Percentiles rank a stretch among this genome's conserved stretches.
Conservation (phyloP, 352 stramenopile genomes). For the Nothophytophthora sp. region DNA sequence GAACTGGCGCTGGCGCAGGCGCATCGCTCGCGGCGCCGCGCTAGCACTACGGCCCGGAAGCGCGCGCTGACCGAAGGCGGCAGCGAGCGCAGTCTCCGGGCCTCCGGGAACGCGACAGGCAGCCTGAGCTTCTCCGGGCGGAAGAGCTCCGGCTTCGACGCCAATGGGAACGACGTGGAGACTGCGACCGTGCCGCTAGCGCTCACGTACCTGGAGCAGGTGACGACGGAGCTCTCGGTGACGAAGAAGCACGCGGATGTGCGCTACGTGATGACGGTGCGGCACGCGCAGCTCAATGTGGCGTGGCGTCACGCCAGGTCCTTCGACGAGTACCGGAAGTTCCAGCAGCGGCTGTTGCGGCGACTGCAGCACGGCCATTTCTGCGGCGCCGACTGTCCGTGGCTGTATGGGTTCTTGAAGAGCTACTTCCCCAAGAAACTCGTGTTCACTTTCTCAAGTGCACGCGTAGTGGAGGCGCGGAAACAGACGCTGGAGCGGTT, state of each 20-base stretch:
- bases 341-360: slow-evolving; percentile 71
- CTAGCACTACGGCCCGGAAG: slow-evolving; percentile 26
- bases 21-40: slow-evolving; percentile 19
- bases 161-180: slow-evolving; percentile 30
- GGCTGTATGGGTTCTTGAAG: slow-evolving; percentile 73
- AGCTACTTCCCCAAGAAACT: slow-evolving; percentile 79
- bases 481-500: slow-evolving; percentile 59
- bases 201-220: slow-evolving; percentile 55
- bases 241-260: slow-evolving; percentile 56
- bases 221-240: slow-evolving; percentile 44
- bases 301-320: slow-evolving; percentile 51
- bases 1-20: slow-evolving; percentile 29
- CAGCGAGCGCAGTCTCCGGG: slow-evolving; percentile 4
- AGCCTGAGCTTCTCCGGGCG: slow-evolving; percentile 21
- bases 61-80: slow-evolving; percentile 24
- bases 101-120: background rate
- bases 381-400: slow-evolving; percentile 69
- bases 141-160: slow-evolving; percentile 15
- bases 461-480: slow-evolving; percentile 41
- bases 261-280: slow-evolving; percentile 63
- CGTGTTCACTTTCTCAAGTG: slow-evolving; percentile 51
- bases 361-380: slow-evolving; percentile 71
- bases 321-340: slow-evolving; percentile 75
- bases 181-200: slow-evolving; percentile 33
- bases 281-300: slow-evolving; percentile 27